Conservation (phyloP, 495 filamentous ascomycete species). For the Podospora sp. region DNA sequence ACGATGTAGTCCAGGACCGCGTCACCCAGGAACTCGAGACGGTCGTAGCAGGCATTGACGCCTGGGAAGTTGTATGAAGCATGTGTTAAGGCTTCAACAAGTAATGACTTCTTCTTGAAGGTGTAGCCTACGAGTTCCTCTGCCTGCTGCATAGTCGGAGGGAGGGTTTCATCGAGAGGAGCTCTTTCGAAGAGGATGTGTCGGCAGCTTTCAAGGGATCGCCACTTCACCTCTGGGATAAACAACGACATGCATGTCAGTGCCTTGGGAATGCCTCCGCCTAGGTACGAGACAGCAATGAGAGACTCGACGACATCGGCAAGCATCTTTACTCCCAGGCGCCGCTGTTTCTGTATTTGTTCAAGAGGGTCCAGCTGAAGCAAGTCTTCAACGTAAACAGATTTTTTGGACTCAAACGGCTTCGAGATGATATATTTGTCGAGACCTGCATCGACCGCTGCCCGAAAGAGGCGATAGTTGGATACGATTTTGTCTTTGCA, state of each 20-base stretch:
- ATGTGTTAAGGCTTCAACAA: constrained; percentile 88
- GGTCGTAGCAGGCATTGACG: constrained; percentile 70
- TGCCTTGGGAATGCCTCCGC: constrained; percentile 68
- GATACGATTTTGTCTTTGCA: constrained; percentile 71
- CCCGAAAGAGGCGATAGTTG: constrained; percentile 68
- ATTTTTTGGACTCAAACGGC: constrained; percentile 66
- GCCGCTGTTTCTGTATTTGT: constrained; percentile 25
- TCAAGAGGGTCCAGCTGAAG: constrained; percentile 27
- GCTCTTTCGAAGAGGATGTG: constrained; percentile 38
- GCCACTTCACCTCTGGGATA: constrained; percentile 65
- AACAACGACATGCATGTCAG: constrained; percentile 66
- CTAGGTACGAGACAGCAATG: constrained; percentile 75
- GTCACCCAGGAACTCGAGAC: constrained; percentile 91
- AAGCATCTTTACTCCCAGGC: constrained; percentile 74
- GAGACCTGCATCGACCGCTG: constrained; percentile 64
- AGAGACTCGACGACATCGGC: constrained; percentile 89
- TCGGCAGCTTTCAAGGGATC: constrained; percentile 38
- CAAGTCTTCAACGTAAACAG: constrained; percentile 61
- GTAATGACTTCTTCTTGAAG: constrained; percentile 69
- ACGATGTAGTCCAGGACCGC: constrained; percentile 81
- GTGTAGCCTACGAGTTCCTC: constrained; percentile 67
- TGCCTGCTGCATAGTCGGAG: constrained; percentile 39
- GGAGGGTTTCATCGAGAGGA: constrained; percentile 32
- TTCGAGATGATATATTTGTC: constrained; percentile 74
- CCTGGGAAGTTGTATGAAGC: constrained; percentile 57